These are phyloP conservation scores for Annona cherimola DNA, from an alignment of 164 flowering plant species.

Conservation along the genomic window DNA sequence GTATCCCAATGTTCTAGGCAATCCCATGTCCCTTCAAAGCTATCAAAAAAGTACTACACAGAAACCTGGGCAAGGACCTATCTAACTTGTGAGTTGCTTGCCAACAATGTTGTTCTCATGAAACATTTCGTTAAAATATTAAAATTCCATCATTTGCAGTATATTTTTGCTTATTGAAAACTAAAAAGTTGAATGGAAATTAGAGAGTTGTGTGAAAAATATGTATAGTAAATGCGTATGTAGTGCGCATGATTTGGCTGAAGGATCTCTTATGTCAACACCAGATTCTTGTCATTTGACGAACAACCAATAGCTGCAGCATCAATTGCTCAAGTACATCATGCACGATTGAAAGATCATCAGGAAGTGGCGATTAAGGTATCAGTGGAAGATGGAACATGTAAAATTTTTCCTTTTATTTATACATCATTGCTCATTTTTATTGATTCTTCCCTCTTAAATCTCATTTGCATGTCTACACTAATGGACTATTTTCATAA, in stretches of 20 bases:
- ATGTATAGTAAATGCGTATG: background rate
- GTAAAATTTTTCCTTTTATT: background rate
- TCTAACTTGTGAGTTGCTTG: conserved; percentile 60
- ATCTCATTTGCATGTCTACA: too few relatives aligned
- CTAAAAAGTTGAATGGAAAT: background rate
- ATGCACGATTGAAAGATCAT: conserved; percentile 47
- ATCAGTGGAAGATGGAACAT: background rate
- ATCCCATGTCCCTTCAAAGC: conserved; percentile 65
- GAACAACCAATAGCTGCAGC: conserved; percentile 95
- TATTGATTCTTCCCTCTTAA: background rate
- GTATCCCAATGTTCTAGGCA: conserved; percentile 45
- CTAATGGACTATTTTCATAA: too few relatives aligned
- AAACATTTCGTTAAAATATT: background rate
- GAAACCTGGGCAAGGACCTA: conserved; percentile 48
- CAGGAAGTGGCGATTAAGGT: conserved; percentile 95
- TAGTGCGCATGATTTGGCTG: background rate
- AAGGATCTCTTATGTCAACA: conserved; percentile 5
- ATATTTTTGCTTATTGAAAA: too few relatives aligned
- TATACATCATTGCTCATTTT: background rate
- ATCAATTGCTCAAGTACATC: conserved; percentile 97
- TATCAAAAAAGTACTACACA: conserved; percentile 51
- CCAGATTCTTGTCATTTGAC: conserved; percentile 73
- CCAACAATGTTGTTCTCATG: background rate
- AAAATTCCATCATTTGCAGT: background rate
- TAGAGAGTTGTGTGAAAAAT: background rate